phyloP scores from a whole-genome alignment of 2,329 filamentous ascomycete species.

The Coniochaeta hoffmannii region DNA sequence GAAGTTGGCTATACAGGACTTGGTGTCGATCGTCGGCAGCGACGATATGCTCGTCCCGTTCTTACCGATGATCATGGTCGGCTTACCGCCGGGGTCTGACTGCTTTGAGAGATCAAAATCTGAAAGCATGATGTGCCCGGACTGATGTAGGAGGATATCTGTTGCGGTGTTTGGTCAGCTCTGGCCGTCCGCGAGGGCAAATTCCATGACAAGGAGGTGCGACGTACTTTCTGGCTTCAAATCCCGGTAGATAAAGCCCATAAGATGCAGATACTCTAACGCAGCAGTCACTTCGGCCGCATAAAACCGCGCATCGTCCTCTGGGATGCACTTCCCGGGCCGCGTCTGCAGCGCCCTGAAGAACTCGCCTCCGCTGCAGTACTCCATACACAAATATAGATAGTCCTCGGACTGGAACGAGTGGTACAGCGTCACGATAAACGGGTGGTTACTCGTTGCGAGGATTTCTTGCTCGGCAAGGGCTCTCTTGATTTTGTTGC shows the following conservation, averaged over 20 bases:
- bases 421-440: conserved; percentile 97
- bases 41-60: conserved; percentile 81
- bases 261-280: conserved; percentile 91
- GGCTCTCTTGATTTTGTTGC: conserved; percentile 99
- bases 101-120: conserved; percentile 99
- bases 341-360: conserved; percentile 94
- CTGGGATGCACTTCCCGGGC: conserved; percentile 93
- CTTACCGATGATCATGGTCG: conserved; percentile 93
- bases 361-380: conserved; percentile 97
- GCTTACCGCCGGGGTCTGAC: conserved; percentile 89
- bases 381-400: conserved; percentile 99
- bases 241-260: conserved; percentile 99
- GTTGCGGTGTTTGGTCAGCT: conserved; percentile 28
- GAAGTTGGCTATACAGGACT: conserved; percentile 97
- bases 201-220: neutral
- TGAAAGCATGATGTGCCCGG: conserved; percentile 99
- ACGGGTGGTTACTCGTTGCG: conserved; percentile 96
- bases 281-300: conserved; percentile 96
- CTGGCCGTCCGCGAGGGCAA: neutral
- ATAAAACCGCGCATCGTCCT: conserved; percentile 95
- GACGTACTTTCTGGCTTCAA: conserved; percentile 91
- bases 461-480: conserved; percentile 96
- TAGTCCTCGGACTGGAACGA: conserved; percentile 99
- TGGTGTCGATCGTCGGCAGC: conserved; percentile 94
- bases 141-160: conserved; percentile 97